These are phyloP conservation scores for Leptographium procerum DNA, from an alignment of 2,329 filamentous ascomycete species.

Conservation along the genomic window DNA sequence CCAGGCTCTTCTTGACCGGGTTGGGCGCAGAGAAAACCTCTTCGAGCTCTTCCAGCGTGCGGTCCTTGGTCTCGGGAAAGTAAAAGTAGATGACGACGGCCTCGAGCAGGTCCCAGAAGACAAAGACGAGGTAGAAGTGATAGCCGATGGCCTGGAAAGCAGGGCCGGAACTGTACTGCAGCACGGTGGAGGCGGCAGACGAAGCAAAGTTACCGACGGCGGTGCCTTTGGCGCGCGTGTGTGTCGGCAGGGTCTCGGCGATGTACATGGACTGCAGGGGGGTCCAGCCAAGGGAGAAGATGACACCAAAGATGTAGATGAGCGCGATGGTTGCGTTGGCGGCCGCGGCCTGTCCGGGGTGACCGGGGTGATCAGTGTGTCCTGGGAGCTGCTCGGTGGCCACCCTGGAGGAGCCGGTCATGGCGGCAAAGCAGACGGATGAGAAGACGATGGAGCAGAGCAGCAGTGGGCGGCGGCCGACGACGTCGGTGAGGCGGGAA, in stretches of 20 bases:
- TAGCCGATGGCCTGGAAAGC: conserved; percentile 23
- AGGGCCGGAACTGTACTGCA: conserved; percentile 32
- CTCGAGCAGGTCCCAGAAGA: conserved; percentile 30
- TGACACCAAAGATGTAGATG: conserved; percentile 10
- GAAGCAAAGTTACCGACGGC: conserved; percentile 9
- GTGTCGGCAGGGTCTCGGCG: conserved; percentile 9
- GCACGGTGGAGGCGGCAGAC: conserved; percentile 18
- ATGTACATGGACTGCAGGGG: conserved; percentile 11
- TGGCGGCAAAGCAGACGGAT: conserved; percentile 34
- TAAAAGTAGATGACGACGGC: conserved; percentile 20
- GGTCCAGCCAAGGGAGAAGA: conserved; percentile 10
- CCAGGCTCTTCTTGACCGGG: conserved; percentile 11
- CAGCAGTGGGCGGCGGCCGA: conserved; percentile 46
- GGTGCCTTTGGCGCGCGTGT: conserved; percentile 10
- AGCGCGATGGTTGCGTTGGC: conserved; percentile 9
- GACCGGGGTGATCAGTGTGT: no score
- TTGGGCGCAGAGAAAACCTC: conserved; percentile 9
- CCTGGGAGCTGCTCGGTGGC: conserved; percentile 22
- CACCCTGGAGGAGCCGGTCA: conserved; percentile 36
- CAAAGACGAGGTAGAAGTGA: conserved; percentile 31
- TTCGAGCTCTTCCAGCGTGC: conserved; percentile 7
- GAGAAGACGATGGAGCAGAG: conserved; percentile 34
- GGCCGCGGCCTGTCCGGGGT: conserved; percentile 1
- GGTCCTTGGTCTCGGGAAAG: conserved; percentile 35
- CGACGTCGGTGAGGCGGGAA: conserved; percentile 41